phyloP scores from a whole-genome alignment of 495 filamentous ascomycete genomes.

The Lasiosphaeria ovina region DNA sequence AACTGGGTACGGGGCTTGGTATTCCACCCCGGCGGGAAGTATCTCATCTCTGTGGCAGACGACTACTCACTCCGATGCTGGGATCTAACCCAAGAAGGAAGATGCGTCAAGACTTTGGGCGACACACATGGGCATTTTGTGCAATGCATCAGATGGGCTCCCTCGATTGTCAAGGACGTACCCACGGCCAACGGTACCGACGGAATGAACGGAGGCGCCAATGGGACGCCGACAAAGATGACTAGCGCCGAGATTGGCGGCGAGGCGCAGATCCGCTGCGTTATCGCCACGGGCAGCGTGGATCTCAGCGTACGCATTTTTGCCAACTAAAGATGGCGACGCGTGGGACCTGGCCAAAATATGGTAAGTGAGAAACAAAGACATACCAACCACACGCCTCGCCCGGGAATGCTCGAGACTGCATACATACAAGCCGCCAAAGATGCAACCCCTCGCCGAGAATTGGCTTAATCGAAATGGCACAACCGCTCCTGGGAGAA shows the following conservation, averaged over 20 bases:
- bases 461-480: not conserved
- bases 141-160: slow-evolving; percentile 89
- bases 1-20: slow-evolving; percentile 90
- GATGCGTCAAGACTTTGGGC: slow-evolving; percentile 77
- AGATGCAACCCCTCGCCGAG: not conserved
- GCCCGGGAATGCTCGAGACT: not conserved
- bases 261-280: slow-evolving; percentile 55
- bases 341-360: not conserved
- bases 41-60: slow-evolving; percentile 78
- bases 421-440: not conserved
- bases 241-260: slow-evolving; percentile 27
- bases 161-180: slow-evolving; percentile 62
- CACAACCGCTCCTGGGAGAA: not conserved
- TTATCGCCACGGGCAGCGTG: slow-evolving; percentile 63
- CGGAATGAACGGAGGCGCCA: slow-evolving; percentile 51
- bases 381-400: not conserved
- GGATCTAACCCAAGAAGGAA: slow-evolving; percentile 89
- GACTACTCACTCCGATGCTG: slow-evolving; percentile 94
- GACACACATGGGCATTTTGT: slow-evolving; percentile 87
- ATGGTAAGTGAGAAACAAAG: not conserved
- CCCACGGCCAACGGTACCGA: slow-evolving; percentile 52
- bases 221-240: slow-evolving; percentile 48
- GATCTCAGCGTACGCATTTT: slow-evolving; percentile 62
- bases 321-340: slow-evolving; percentile 42
- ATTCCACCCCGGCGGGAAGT: slow-evolving; percentile 94